Base-by-base conservation (phyloP, 192 early-diverging fungal species). In the Entomortierella lignicola region DNA sequence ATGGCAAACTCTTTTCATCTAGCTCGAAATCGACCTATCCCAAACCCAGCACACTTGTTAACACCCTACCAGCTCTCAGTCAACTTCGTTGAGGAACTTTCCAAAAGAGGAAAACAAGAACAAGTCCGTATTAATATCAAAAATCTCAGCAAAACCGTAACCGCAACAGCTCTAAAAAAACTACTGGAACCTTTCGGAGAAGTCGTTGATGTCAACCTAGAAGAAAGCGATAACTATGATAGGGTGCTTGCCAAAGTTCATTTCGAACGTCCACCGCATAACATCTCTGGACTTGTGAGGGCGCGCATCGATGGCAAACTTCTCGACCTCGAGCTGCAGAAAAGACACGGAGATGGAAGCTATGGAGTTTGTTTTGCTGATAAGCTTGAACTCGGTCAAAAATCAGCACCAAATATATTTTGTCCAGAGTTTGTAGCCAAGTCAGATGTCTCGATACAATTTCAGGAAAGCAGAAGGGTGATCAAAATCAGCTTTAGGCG, bases 401-500 rank as follows among this genome's bases (percentile, higher is more conserved):
- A 69, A 44, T 8, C 31, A 5, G 54, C 51, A 6, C 51, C 37
- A 12, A 52, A 52, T 26, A 41, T 51, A 12, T 77, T 59, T 31
- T 77, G 66, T 58, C n/a, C 31, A 8, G 60, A 68, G 55, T 77
- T 77, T 43, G 17, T 15, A 15, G 73, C 73, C 21, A 60, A n/a
- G 1, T 25, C 23, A 2, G 63, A 43, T 15, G 51, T 79, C 11
- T 6, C 18, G 0, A 47, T 66, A 12, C 47, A 54, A 21, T 59
- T 79, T 21, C 47, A 54, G 41, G 67, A 70, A 26, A 10, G 52
- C 8, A 47, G 41, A 7, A 26, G 63, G 10, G 26, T 54, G 34
- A 58, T 79, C 44, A 69, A 70, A 21, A 58, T 79, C 26, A 56
- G 8, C 18, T 79, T 79, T 41, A 60, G 55, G 23, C 42, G 75